Evolutionary conservation across 2,329 filamentous ascomycete genomes (phyloP).

Genomic region (Hypocrella siamensis): DNA sequence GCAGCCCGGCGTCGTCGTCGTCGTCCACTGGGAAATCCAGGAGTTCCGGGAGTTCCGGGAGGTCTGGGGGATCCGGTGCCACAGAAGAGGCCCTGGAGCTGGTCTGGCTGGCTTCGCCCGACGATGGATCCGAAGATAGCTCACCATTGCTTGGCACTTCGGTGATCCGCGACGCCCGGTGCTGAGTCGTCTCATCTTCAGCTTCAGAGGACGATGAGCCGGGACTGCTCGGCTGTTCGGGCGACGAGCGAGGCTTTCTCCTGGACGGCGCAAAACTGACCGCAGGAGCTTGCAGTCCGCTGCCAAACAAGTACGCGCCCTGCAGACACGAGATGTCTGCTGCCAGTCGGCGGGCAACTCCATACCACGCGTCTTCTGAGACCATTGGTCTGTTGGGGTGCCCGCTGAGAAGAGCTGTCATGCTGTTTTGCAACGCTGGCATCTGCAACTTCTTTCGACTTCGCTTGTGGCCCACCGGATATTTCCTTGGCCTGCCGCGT

Average conservation of each 20-base stretch:
- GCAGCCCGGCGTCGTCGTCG: slow-evolving; percentile 2
- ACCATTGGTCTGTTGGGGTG: slow-evolving; percentile 4
- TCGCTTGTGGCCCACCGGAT: slow-evolving; percentile 4
- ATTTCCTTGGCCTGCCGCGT: slow-evolving; percentile 9
- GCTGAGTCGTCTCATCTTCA: background rate
- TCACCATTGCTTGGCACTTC: background rate
- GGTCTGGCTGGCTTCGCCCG: no score
- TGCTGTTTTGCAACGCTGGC: slow-evolving; percentile 2
- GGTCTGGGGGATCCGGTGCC: no score
- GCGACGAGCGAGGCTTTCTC: background rate
- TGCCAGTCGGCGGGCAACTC: slow-evolving; percentile 4
- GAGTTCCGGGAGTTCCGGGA: no score
- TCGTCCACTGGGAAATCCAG: no score
- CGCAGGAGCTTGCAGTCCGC: slow-evolving; percentile 2
- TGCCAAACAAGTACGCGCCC: slow-evolving; percentile 3
- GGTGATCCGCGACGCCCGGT: slow-evolving; percentile 1
- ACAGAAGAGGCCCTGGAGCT: no score
- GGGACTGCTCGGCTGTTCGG: background rate
- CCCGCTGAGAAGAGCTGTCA: slow-evolving; percentile 3
- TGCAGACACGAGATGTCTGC: slow-evolving; percentile 4
- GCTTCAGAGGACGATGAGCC: background rate
- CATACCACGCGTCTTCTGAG: slow-evolving; percentile 6
- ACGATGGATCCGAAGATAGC: background rate
- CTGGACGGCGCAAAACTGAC: slow-evolving; percentile 1
- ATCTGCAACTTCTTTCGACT: slow-evolving; percentile 1